These are phyloP conservation scores for Pseudocercospora musae DNA, from an alignment of 2,329 filamentous ascomycete species.

Conservation along the genomic window DNA sequence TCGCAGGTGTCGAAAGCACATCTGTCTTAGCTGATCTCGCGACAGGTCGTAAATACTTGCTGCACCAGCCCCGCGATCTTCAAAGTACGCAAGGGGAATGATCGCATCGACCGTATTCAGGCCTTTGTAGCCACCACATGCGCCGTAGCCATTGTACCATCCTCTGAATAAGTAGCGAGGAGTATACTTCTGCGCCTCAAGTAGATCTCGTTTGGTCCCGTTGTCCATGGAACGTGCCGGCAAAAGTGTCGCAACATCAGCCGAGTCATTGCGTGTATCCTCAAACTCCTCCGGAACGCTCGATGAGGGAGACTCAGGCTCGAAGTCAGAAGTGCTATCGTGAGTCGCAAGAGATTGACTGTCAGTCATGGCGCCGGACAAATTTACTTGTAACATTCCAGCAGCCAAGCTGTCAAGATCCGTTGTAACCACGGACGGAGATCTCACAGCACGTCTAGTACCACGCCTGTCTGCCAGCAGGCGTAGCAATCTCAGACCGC, in stretches of 20 bases:
- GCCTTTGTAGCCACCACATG: slow-evolving; percentile 1
- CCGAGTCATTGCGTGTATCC: neutral
- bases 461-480: neutral
- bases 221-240: neutral
- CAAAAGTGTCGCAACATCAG: neutral
- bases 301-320: neutral
- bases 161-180: slow-evolving; percentile 10
- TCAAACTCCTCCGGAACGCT: neutral
- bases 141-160: neutral
- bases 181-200: slow-evolving; percentile 3
- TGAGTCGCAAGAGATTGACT: neutral
- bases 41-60: neutral
- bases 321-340: neutral
- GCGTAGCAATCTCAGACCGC: neutral
- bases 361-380: neutral
- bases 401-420: neutral
- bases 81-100: neutral
- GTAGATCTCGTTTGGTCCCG: neutral
- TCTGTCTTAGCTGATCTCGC: neutral
- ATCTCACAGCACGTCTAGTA: neutral
- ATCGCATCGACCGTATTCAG: slow-evolving; percentile 4
- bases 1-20: neutral
- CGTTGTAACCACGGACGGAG: neutral
- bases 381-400: neutral
- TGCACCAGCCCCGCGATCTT: neutral